Conservation (phyloP, 2,329 filamentous ascomycete species). For the Phoma sp. region DNA sequence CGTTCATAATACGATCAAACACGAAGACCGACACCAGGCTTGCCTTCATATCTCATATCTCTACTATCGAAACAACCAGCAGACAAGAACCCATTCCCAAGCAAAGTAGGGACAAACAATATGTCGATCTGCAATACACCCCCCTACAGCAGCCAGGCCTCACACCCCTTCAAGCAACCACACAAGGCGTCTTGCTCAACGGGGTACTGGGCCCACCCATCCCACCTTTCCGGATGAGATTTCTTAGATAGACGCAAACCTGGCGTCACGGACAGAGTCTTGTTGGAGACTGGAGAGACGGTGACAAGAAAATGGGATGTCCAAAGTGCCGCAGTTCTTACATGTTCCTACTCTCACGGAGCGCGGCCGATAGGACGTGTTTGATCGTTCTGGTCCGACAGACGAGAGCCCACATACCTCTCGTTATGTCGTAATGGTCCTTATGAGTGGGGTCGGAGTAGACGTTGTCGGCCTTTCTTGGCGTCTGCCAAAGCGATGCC, state of each 20-base stretch:
- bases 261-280: no score
- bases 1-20: background rate
- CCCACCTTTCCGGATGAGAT: background rate
- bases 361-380: no score
- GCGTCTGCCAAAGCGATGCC: no score
- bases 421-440: no score
- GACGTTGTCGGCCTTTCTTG: no score
- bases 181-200: background rate
- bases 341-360: no score
- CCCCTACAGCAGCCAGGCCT: background rate
- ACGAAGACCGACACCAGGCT: background rate
- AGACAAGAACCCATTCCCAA: background rate
- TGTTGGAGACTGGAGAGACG: no score
- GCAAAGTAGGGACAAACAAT: background rate
- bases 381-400: no score
- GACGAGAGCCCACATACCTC: no score
- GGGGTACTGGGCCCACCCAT: background rate
- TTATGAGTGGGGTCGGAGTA: no score
- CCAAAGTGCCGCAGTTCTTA: no score
- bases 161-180: background rate
- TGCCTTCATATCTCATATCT: background rate
- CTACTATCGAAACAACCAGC: background rate
- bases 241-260: background rate
- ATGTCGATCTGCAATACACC: background rate
- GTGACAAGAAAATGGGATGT: no score